phyloP scores from a whole-genome alignment of 352 stramenopile genomes.

The Lagenidium sp. region DNA sequence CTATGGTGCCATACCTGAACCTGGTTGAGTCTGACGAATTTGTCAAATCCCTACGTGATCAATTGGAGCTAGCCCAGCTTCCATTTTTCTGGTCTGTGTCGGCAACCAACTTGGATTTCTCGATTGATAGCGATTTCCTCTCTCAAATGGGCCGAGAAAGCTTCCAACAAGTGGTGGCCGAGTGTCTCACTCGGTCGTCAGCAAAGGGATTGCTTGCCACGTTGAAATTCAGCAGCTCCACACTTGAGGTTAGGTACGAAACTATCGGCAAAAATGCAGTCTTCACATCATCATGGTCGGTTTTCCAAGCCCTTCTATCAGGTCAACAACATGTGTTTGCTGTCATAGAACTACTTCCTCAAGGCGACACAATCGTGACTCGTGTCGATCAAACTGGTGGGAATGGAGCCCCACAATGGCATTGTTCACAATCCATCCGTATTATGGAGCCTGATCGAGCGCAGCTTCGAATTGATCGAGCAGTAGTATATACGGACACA shows the following conservation, averaged over 20 bases:
- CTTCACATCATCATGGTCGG: constrained; percentile 39
- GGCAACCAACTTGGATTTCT: constrained; percentile 34
- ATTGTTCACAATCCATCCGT: constrained; percentile 34
- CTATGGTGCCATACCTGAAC: constrained; percentile 26
- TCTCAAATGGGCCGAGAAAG: constrained; percentile 23
- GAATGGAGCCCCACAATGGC: constrained; percentile 50
- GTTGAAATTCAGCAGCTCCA: constrained; percentile 43
- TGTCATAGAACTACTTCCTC: constrained; percentile 48
- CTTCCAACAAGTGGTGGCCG: constrained; percentile 51
- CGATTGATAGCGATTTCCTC: constrained; percentile 49
- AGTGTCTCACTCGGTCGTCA: constrained; percentile 19
- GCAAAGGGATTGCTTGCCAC: constrained; percentile 31
- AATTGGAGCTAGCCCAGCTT: constrained; percentile 25
- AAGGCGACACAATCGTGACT: constrained; percentile 53
- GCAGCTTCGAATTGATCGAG: constrained; percentile 48
- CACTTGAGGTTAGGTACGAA: constrained; percentile 47
- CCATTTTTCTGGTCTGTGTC: constrained; percentile 70
- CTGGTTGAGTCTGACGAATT: constrained; percentile 51
- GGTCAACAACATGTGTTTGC: constrained; percentile 59
- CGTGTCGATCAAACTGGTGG: constrained; percentile 29
- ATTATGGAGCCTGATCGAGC: constrained; percentile 39
- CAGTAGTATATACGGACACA: constrained; percentile 71
- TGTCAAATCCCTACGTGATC: constrained; percentile 27
- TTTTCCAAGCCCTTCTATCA: constrained; percentile 49
- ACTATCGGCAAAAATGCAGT: constrained; percentile 38